phyloP scores from a whole-genome alignment of 2,329 filamentous ascomycete species.

The Cladophialophora chaetospira region DNA sequence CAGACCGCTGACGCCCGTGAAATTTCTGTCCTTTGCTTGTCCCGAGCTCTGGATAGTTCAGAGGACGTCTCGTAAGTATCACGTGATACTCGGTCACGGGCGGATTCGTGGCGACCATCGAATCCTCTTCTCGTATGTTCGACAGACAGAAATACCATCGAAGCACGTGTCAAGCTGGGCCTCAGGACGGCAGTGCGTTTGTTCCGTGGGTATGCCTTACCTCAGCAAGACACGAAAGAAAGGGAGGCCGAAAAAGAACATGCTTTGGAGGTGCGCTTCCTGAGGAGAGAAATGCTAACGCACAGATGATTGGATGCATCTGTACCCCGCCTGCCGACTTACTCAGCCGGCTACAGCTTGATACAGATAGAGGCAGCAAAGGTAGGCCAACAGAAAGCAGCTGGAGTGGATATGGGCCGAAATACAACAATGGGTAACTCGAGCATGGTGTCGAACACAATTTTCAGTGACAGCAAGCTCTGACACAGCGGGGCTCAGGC shows the following conservation, averaged over 20 bases:
- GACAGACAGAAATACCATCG: background rate
- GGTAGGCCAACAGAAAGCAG: background rate
- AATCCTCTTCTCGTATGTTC: no score
- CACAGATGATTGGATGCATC: background rate
- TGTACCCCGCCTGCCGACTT: background rate
- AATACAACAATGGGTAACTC: background rate
- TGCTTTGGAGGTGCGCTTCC: background rate
- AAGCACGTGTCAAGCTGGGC: background rate
- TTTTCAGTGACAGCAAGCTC: no score
- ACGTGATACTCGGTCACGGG: no score
- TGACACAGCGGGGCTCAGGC: background rate
- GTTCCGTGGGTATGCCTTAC: no score
- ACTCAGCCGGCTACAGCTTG: conserved; percentile 8
- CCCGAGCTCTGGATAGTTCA: no score
- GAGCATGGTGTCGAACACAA: no score
- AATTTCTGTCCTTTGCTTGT: no score
- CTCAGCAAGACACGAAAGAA: background rate
- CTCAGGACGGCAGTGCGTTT: background rate
- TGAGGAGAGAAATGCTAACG: background rate
- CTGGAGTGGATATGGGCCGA: background rate
- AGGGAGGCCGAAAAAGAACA: background rate
- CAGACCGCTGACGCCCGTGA: no score
- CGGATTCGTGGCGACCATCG: no score
- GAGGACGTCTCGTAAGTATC: no score
- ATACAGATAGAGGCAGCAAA: background rate